These are phyloP conservation scores for Tricholoma saponaceum DNA, from an alignment of 768 basidiomycete genomes.

Conservation along the genomic window DNA sequence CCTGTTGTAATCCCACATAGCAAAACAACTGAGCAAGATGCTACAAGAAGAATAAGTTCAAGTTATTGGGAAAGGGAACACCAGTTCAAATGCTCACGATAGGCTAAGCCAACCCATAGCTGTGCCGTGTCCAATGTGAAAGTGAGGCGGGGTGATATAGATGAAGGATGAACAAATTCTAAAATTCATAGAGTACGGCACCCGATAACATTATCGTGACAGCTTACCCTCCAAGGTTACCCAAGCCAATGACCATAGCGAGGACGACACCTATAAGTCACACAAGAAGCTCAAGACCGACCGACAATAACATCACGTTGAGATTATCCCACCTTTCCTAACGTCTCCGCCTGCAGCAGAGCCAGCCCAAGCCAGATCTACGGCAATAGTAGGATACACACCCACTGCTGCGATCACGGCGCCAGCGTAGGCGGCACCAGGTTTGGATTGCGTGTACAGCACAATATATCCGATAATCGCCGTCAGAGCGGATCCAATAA, in stretches of 20 bases:
- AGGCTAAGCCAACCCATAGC: constrained; percentile 25
- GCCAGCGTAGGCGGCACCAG: constrained; percentile 42
- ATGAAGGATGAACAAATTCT: constrained; percentile 42
- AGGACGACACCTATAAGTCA: constrained; percentile 30
- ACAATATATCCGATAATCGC: constrained; percentile 50
- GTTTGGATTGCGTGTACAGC: constrained; percentile 31
- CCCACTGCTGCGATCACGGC: constrained; percentile 48
- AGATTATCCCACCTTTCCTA: constrained; percentile 33
- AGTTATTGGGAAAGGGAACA: not conserved
- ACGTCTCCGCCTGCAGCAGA: constrained; percentile 54
- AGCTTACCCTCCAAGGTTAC: constrained; percentile 46
- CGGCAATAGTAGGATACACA: constrained; percentile 45
- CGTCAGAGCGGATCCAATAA: constrained; percentile 37
- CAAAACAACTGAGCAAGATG: constrained; percentile 33
- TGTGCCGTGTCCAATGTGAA: constrained; percentile 34
- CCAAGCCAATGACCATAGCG: constrained; percentile 50
- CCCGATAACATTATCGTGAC: not conserved
- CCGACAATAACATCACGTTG: not conserved
- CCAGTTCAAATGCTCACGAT: constrained; percentile 23
- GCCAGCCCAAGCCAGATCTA: constrained; percentile 50
- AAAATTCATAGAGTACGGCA: not conserved
- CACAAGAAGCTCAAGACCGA: not conserved
- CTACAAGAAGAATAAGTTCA: constrained; percentile 11
- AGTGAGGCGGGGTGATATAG: constrained; percentile 32
- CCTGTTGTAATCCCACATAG: constrained; percentile 46